Evolutionary conservation across 257 asterid species (phyloP).

Genomic region (Mitragyna speciosa): DNA sequence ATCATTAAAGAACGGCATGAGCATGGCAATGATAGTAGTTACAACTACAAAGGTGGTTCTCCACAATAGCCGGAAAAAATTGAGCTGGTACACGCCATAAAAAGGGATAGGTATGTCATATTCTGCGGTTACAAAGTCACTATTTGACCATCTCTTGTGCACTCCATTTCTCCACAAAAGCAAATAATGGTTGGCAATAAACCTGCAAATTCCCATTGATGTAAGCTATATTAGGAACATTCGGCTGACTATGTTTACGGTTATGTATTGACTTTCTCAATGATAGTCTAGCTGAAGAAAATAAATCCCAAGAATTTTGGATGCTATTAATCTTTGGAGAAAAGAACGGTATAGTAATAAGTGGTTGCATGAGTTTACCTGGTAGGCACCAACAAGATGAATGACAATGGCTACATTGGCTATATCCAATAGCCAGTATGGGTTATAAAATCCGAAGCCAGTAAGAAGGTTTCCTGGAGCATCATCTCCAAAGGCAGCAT

Average conservation of each 20-base stretch:
- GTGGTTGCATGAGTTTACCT: conserved; percentile 25
- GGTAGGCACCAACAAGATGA: conserved; percentile 53
- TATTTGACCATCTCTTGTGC: conserved; percentile 29
- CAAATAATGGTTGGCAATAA: conserved; percentile 43
- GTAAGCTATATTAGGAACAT: not conserved
- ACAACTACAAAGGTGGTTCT: conserved; percentile 34
- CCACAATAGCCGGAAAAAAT: conserved; percentile 39
- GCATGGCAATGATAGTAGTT: conserved; percentile 45
- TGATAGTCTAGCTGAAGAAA: not conserved
- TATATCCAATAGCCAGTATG: conserved; percentile 44
- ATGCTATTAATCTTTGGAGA: too few species aligned
- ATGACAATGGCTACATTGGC: conserved; percentile 45
- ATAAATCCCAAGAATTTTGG: not conserved
- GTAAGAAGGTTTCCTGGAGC: conserved; percentile 52
- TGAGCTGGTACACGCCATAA: conserved; percentile 35
- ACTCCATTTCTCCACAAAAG: conserved; percentile 41
- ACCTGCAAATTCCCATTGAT: conserved; percentile 22
- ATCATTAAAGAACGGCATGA: conserved; percentile 46
- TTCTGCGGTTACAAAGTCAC: conserved; percentile 34
- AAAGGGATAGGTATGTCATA: conserved; percentile 34
- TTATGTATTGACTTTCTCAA: too few species aligned
- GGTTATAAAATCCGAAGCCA: conserved; percentile 45
- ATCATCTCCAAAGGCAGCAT: conserved; percentile 47
- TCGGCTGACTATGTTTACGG: not conserved
- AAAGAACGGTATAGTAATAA: not conserved